These are phyloP conservation scores for Metschnikowia continentalis DNA, from an alignment of 805 yeast species.

Conservation along the genomic window DNA sequence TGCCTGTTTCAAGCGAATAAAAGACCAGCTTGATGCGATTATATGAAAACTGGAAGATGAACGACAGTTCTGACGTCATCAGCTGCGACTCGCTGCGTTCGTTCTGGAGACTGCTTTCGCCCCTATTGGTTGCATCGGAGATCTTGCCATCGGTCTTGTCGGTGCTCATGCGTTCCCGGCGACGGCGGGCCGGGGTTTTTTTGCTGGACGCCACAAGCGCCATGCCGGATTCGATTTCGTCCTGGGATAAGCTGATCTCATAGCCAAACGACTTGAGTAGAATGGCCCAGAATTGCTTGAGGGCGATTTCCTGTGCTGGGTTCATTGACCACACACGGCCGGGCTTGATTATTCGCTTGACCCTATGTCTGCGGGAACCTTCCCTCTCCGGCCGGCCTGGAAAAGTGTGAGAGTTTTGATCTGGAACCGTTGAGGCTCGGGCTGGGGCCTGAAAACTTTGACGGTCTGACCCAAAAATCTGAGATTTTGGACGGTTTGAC, in stretches of 20 bases:
- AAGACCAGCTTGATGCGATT: slow-evolving; percentile 7
- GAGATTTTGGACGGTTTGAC: too few relatives aligned
- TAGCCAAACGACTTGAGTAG: slow-evolving; percentile 14
- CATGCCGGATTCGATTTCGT: slow-evolving; percentile 1
- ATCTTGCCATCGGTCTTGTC: too few relatives aligned
- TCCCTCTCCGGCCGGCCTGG: background rate
- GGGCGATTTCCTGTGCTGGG: slow-evolving; percentile 11
- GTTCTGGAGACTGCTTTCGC: background rate
- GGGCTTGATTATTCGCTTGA: background rate
- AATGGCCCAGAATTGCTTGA: slow-evolving; percentile 14
- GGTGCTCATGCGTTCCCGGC: background rate
- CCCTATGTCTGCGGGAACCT: background rate
- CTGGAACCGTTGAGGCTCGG: background rate
- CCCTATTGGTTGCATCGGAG: background rate
- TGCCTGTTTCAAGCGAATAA: slow-evolving; percentile 9
- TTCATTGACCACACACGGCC: slow-evolving; percentile 10
- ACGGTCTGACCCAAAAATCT: too few relatives aligned
- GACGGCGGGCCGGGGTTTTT: background rate
- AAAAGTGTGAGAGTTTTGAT: background rate
- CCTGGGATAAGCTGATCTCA: slow-evolving; percentile 4
- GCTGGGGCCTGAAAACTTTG: too few relatives aligned
- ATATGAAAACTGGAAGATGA: slow-evolving; percentile 3
- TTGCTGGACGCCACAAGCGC: slow-evolving; percentile 3
- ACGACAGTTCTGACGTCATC: slow-evolving; percentile 4
- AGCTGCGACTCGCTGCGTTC: background rate